A percentile compares a stretch with the other conserved stretches of the same genome.
These are phyloP conservation scores for Secale cereale DNA, from an alignment of 176 grass and related monocot genomes.

Conservation along the genomic window DNA sequence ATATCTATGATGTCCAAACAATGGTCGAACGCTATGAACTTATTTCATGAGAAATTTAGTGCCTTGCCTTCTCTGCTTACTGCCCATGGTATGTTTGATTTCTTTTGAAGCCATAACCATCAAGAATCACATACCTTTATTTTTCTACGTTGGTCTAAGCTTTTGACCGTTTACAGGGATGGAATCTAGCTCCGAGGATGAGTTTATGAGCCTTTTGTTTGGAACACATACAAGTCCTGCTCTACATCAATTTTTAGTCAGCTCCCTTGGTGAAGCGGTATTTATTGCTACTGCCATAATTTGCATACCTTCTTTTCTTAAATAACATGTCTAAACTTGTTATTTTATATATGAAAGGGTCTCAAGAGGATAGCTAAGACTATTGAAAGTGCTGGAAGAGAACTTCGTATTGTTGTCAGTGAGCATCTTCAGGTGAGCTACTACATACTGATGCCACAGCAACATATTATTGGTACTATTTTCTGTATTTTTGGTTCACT, in stretches of 20 bases:
- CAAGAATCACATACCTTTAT: neutral
- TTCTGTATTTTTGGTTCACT: conserved; percentile 7
- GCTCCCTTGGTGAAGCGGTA: conserved; percentile 93
- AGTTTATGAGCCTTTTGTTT: conserved; percentile 86
- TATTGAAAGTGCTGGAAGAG: conserved; percentile 77
- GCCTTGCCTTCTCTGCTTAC: conserved; percentile 65
- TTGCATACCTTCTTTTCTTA: conserved; percentile 22
- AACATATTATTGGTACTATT: neutral
- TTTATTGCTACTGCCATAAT: neutral
- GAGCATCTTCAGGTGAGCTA: conserved; percentile 88
- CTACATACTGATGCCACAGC: neutral
- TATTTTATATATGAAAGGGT: conserved; percentile 51
- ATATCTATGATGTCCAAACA: conserved; percentile 91
- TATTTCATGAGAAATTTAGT: conserved; percentile 82
- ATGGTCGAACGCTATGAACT: conserved; percentile 78
- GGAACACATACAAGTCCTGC: conserved; percentile 80
- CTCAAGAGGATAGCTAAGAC: conserved; percentile 81
- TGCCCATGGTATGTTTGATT: conserved; percentile 65
- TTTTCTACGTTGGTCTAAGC: neutral
- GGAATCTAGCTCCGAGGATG: conserved; percentile 75
- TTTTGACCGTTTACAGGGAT: conserved; percentile 46
- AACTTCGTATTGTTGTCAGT: conserved; percentile 76
- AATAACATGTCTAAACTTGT: conserved; percentile 16
- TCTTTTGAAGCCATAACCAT: conserved; percentile 24
- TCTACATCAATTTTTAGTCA: conserved; percentile 91